Percentiles rank a stretch among this genome's conserved stretches.
These are phyloP conservation scores for Posidonia australis DNA, from an alignment of 106 monocot species.

Conservation along the genomic window DNA sequence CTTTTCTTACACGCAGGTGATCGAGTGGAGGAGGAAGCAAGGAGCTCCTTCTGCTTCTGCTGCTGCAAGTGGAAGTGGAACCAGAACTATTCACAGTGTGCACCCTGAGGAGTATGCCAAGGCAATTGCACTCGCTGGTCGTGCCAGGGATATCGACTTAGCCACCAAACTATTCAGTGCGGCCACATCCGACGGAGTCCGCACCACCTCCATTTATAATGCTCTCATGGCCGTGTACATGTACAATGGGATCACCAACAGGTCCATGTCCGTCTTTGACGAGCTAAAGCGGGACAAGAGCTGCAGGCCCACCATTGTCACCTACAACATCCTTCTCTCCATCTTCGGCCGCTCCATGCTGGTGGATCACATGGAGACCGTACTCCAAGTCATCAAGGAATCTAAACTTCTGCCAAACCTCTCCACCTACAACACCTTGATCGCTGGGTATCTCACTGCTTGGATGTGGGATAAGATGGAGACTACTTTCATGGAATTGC, in stretches of 20 bases:
- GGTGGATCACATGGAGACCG: conserved; percentile 58
- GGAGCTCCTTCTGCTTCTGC: too few species aligned
- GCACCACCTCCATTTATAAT: conserved; percentile 44
- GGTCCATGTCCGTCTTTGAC: conserved; percentile 41
- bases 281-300: conserved; percentile 30
- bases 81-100: conserved; percentile 16
- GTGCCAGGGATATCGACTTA: conserved; percentile 28
- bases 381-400: conserved; percentile 24
- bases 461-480: conserved; percentile 86
- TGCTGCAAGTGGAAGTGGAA: too few species aligned
- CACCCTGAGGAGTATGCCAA: conserved; percentile 51
- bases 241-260: conserved; percentile 41
- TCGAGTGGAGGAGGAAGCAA: conserved; percentile 48
- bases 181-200: conserved; percentile 16
- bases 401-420: conserved; percentile 25
- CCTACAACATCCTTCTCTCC: conserved; percentile 76
- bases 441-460: conserved; percentile 68
- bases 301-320: conserved; percentile 42
- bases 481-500: conserved; percentile 32
- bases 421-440: conserved; percentile 57
- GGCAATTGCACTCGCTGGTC: conserved; percentile 65
- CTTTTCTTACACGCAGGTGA: conserved; percentile 3
- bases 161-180: conserved; percentile 38
- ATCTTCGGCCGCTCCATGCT: conserved; percentile 55
- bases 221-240: conserved; percentile 71